A percentile compares a stretch with the other conserved stretches of the same genome.
These are phyloP conservation scores for Alternaria sp. DNA, from an alignment of 2,329 filamentous ascomycete genomes.

Conservation along the genomic window DNA sequence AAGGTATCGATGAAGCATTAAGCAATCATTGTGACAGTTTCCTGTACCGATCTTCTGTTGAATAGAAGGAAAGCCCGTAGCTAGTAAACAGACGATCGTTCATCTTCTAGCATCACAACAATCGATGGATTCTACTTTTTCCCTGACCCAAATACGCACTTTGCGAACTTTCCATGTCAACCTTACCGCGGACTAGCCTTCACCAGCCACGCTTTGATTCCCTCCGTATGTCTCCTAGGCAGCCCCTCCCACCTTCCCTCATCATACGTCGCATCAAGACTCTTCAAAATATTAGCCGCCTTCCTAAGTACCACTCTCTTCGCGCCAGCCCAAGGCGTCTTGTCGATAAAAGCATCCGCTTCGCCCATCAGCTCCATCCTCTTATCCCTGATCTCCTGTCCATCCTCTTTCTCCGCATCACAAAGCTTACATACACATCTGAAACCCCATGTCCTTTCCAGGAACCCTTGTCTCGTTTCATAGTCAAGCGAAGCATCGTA, in stretches of 20 bases:
- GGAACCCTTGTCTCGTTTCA: slow-evolving; percentile 42
- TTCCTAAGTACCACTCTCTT: slow-evolving; percentile 35
- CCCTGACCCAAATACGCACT: too few relatives aligned
- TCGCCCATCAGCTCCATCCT: slow-evolving; percentile 33
- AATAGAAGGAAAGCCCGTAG: too few relatives aligned
- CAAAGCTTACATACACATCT: slow-evolving; percentile 54
- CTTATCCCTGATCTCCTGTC: slow-evolving; percentile 29
- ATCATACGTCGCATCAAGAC: slow-evolving; percentile 39
- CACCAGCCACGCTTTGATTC: slow-evolving; percentile 30
- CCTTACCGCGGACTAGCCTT: slow-evolving; percentile 25
- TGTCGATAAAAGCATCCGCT: slow-evolving; percentile 35
- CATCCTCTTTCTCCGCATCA: slow-evolving; percentile 41
- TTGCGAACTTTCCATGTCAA: too few relatives aligned
- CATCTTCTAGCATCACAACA: too few relatives aligned
- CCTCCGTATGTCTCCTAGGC: slow-evolving; percentile 23
- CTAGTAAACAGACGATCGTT: not conserved
- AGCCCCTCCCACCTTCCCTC: slow-evolving; percentile 27
- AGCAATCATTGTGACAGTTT: too few relatives aligned
- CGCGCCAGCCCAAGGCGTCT: slow-evolving; percentile 38
- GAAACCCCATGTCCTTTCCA: slow-evolving; percentile 52
- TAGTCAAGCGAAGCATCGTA: slow-evolving; percentile 47
- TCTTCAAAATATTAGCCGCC: slow-evolving; percentile 30
- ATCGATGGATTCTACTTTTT: too few relatives aligned
- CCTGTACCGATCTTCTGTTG: too few relatives aligned
- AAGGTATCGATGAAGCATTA: too few relatives aligned